A percentile compares a stretch with the other conserved stretches of the same genome.
Evolutionary conservation across 2,329 filamentous ascomycete species (phyloP).

Genomic region (Clarireedia sp.): DNA sequence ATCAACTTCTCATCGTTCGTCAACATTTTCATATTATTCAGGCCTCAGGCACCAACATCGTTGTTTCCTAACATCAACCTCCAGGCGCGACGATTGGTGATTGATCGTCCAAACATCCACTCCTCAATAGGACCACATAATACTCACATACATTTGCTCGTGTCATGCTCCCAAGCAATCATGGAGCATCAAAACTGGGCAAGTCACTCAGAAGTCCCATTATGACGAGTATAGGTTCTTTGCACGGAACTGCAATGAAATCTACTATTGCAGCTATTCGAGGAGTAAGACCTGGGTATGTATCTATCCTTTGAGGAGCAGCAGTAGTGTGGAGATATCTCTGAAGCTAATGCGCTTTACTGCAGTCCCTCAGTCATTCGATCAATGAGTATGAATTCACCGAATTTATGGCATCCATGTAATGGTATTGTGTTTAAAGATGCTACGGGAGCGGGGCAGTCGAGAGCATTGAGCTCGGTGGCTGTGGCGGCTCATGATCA

Average conservation of each 20-base stretch:
- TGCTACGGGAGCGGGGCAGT: constrained; percentile 6
- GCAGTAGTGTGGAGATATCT: background rate
- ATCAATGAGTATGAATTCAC: constrained; percentile 2
- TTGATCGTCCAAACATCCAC: background rate
- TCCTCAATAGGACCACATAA: constrained; percentile 2
- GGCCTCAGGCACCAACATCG: constrained; percentile 1
- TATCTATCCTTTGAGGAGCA: background rate
- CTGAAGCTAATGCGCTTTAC: background rate
- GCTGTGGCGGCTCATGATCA: constrained; percentile 12
- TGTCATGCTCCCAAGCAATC: constrained; percentile 29
- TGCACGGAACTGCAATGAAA: constrained; percentile 18
- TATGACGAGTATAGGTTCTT: constrained; percentile 17
- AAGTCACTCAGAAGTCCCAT: constrained; percentile 22
- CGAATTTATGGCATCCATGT: constrained; percentile 32
- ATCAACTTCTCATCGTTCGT: background rate
- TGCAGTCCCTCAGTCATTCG: constrained; percentile 2
- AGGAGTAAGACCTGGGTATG: constrained; percentile 19
- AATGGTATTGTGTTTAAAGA: constrained; percentile 34
- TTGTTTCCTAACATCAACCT: background rate
- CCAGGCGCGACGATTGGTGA: background rate
- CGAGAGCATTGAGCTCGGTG: constrained; percentile 17
- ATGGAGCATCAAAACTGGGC: constrained; percentile 30
- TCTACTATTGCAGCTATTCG: constrained; percentile 11
- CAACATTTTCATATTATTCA: background rate
- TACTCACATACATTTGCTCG: background rate